Evolutionary conservation across 192 early-diverging fungal genomes (phyloP).

Genomic region (Physocladia obscura): DNA sequence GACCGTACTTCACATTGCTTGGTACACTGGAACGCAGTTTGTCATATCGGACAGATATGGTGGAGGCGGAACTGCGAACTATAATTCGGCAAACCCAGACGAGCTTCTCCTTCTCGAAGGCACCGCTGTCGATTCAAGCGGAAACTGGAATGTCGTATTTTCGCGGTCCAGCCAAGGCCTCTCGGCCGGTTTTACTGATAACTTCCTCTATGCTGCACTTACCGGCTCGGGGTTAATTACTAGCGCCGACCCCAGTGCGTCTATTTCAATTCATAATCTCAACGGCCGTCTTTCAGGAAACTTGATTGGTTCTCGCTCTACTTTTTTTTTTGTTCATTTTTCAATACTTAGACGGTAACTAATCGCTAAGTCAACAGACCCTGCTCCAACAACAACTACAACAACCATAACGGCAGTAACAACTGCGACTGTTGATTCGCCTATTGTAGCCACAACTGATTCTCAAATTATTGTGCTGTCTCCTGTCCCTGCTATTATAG

Average conservation of each 20-base stretch:
- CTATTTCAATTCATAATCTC: neutral
- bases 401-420: too few relatives aligned
- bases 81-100: neutral
- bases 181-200: neutral
- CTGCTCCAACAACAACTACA: too few relatives aligned
- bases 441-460: too few relatives aligned
- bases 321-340: neutral
- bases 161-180: neutral
- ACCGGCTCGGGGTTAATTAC: neutral
- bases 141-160: slow-evolving; percentile 2
- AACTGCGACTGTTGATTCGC: too few relatives aligned
- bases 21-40: neutral
- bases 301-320: neutral
- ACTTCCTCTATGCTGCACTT: neutral
- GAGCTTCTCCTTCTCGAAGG: neutral
- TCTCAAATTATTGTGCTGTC: too few relatives aligned
- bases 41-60: neutral
- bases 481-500: too few relatives aligned
- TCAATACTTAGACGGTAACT: too few relatives aligned
- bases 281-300: neutral
- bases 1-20: neutral
- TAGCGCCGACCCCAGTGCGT: neutral
- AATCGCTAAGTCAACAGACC: too few relatives aligned
- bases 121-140: neutral
- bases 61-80: neutral